phyloP scores from a whole-genome alignment of 768 basidiomycete genomes.

The Termitomyces bulborhizus region DNA sequence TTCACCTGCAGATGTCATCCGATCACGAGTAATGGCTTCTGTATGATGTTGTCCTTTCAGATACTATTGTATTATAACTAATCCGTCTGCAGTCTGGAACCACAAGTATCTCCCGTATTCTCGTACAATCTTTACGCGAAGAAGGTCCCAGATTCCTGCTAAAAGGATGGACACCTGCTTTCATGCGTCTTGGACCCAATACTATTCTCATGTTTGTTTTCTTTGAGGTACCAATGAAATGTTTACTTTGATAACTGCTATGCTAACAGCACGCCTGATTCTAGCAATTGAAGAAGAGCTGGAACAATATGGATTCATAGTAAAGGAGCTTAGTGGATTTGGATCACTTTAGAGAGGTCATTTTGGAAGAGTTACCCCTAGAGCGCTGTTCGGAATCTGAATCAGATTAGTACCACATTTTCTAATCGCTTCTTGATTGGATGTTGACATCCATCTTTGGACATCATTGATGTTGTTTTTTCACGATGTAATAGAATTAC shows the following conservation, averaged over 20 bases:
- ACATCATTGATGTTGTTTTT: constrained; percentile 5
- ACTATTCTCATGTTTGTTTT: constrained; percentile 83
- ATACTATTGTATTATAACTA: constrained; percentile 2
- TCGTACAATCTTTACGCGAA: constrained; percentile 53
- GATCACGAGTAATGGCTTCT: constrained; percentile 73
- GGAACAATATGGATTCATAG: constrained; percentile 28
- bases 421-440: not conserved
- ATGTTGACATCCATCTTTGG: not conserved
- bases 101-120: constrained; percentile 41
- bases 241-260: not conserved
- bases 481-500: constrained; percentile 7
- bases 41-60: constrained; percentile 29
- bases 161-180: constrained; percentile 88
- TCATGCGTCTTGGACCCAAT: constrained; percentile 78
- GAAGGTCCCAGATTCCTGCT: constrained; percentile 79
- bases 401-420: not conserved
- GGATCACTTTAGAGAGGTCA: not conserved
- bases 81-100: constrained; percentile 39
- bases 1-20: constrained; percentile 72
- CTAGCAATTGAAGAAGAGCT: constrained; percentile 69
- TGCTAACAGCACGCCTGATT: constrained; percentile 2
- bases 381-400: not conserved
- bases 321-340: not conserved
- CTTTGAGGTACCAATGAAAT: constrained; percentile 51
- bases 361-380: not conserved